Evolutionary conservation across 1,139 yeast genomes (phyloP), one percentile per base, ranked within the genome.

Genomic region (Neolecta irregularis): DNA sequence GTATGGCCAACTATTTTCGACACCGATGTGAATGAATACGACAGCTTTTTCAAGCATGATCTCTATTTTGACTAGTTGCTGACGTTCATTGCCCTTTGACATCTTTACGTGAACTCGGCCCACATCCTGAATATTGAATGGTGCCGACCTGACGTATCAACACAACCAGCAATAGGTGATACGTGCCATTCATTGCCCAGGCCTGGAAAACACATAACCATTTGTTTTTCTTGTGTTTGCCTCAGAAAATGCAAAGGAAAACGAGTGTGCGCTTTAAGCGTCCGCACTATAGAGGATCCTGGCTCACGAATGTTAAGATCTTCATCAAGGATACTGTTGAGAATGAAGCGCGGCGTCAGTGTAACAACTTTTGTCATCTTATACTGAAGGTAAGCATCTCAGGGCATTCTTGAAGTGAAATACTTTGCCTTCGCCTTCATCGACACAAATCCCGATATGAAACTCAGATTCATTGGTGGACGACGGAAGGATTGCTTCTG

Each of bases 1-100:
- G 53, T 62, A 88, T 5, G 98, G 99, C 99, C 99, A 91, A 43
- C 69, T 64, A 42, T 72, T 69, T 2, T 93, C 91, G 50, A 72
- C 72, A 35, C 69, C 70, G 30, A 88, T 55, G 45, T 75, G 76
- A 36, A 88, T 65, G 49, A 80, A 85, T 21, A 91, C 60, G 0
- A 94, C 73, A 0, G 93, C 85, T 35, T 72, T 69, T 46, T 85
- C 95, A 13, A 83, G 61, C 26, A 77, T 54, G 23, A 81, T 69
- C 38, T 78, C 85, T 20, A 81, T 67, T 49, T 77, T 74, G 22
- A 83, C 55, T 35, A 91, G 60, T 11, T 69, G 60, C 46, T 79
- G 91, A 1, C 83, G 83, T 16, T 65, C 58, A 24, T 67, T 67
- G 21, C 67, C 70, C 41, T 71, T 72, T 41, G 66, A 62, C 3